phyloP scores from a whole-genome alignment of 192 early-diverging fungal species.

The Coemansia sp. region DNA sequence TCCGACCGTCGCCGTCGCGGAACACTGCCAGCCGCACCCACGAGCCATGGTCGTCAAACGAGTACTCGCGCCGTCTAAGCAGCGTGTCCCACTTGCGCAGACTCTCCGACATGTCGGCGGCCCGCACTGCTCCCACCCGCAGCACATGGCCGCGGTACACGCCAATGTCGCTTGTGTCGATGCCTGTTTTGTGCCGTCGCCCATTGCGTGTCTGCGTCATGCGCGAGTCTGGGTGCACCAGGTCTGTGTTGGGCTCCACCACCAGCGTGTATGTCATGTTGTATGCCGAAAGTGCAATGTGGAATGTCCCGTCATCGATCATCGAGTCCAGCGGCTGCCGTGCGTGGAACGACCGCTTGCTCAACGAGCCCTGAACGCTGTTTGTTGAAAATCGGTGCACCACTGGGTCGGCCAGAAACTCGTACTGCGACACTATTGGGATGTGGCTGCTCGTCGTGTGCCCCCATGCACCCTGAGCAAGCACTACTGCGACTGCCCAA shows the following conservation, averaged over 20 bases:
- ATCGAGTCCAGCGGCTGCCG: conserved; percentile 23
- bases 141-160: conserved; percentile 60
- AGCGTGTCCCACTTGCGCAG: conserved; percentile 30
- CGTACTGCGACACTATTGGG: conserved; percentile 40
- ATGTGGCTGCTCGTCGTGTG: conserved; percentile 30
- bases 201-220: conserved; percentile 18
- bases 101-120: conserved; percentile 23
- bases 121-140: conserved; percentile 27
- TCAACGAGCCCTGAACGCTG: conserved; percentile 2
- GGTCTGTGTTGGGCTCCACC: conserved; percentile 67
- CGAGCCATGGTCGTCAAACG: conserved; percentile 47
- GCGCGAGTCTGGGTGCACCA: conserved; percentile 65
- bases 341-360: conserved; percentile 38
- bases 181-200: conserved; percentile 9
- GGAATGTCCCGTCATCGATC: conserved; percentile 57
- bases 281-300: conserved; percentile 60
- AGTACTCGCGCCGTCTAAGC: conserved; percentile 25
- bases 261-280: conserved; percentile 66
- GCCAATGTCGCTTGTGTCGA: conserved; percentile 45
- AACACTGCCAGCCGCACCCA: conserved; percentile 59
- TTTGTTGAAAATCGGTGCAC: conserved; percentile 31
- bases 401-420: conserved; percentile 46
- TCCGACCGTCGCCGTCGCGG: conserved; percentile 19
- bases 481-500: background rate
- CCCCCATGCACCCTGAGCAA: conserved; percentile 2